Evolutionary conservation across 164 flowering plant species (phyloP).

Genomic region (Tetrastigma voinierianum): DNA sequence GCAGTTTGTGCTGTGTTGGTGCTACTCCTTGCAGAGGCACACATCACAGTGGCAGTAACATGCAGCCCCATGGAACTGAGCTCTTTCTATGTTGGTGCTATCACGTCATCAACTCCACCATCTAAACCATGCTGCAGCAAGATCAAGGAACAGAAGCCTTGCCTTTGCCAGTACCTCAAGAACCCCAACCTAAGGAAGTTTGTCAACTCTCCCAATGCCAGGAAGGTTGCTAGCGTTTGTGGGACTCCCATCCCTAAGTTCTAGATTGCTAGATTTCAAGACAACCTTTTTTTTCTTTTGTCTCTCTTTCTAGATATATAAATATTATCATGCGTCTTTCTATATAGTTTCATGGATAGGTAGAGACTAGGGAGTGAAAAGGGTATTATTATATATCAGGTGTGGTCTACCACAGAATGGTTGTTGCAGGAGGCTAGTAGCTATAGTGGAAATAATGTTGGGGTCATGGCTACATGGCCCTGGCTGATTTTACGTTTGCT

Average conservation of each 20-base stretch:
- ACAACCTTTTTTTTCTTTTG: too few relatives aligned
- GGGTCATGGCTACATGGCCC: conserved; percentile 5
- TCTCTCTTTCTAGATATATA: too few relatives aligned
- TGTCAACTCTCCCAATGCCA: conserved; percentile 58
- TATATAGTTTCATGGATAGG: too few relatives aligned
- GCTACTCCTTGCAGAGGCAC: conserved; percentile 26
- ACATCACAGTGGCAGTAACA: conserved; percentile 44
- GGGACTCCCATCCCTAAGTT: conserved; percentile 54
- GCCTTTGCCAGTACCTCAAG: conserved; percentile 63
- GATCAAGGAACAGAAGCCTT: conserved; percentile 59
- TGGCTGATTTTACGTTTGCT: too few relatives aligned
- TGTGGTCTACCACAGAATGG: too few relatives aligned
- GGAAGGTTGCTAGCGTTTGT: conserved; percentile 51
- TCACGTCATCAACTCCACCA: conserved; percentile 37
- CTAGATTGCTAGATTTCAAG: conserved; percentile 10
- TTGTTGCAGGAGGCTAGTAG: conserved; percentile 4
- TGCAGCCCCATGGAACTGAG: conserved; percentile 48
- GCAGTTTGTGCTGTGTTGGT: conserved; percentile 23
- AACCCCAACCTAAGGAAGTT: conserved; percentile 47
- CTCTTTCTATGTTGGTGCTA: conserved; percentile 44
- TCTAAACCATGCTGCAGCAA: conserved; percentile 40
- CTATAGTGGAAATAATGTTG: conserved; percentile 7
- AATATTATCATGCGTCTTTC: neutral
- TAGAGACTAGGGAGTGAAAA: too few relatives aligned
- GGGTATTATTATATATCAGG: too few relatives aligned